Percentiles rank a stretch among this genome's conserved stretches.
Conservation (phyloP, 257 asterid genomes). For the Solanum sparsipilum region DNA sequence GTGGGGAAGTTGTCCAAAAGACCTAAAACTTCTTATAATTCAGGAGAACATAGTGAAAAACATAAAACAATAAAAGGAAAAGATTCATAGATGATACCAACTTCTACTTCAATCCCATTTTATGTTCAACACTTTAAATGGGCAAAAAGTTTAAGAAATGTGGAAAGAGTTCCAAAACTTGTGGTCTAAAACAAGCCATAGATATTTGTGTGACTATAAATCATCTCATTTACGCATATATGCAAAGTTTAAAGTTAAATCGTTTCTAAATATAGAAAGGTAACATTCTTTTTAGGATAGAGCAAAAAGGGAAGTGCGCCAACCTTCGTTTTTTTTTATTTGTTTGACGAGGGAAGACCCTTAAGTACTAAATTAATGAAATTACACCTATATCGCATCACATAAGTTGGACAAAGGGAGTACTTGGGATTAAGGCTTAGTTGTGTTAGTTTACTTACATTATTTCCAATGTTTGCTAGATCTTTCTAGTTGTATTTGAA, state of each 20-base stretch:
- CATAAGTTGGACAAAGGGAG: neutral
- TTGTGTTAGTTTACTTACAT: neutral
- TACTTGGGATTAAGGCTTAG: neutral
- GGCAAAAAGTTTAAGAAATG: neutral
- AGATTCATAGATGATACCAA: neutral
- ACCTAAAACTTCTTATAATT: neutral
- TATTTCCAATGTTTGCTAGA: neutral
- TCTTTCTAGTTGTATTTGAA: neutral
- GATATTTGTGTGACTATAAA: neutral
- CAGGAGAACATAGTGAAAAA: neutral
- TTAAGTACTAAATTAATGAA: no score
- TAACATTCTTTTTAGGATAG: neutral
- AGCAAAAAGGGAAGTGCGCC: neutral
- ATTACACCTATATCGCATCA: neutral
- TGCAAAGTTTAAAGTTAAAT: neutral
- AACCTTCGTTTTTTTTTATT: no score
- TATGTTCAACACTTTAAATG: neutral
- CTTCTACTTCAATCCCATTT: neutral
- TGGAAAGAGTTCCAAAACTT: neutral
- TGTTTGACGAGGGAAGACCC: no score
- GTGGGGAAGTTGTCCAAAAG: neutral
- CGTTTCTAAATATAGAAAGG: neutral
- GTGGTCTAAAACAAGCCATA: neutral
- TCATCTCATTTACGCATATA: neutral
- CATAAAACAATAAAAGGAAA: neutral